phyloP scores from a whole-genome alignment of 2,329 filamentous ascomycete species.

The Alternaria ethzedia region DNA sequence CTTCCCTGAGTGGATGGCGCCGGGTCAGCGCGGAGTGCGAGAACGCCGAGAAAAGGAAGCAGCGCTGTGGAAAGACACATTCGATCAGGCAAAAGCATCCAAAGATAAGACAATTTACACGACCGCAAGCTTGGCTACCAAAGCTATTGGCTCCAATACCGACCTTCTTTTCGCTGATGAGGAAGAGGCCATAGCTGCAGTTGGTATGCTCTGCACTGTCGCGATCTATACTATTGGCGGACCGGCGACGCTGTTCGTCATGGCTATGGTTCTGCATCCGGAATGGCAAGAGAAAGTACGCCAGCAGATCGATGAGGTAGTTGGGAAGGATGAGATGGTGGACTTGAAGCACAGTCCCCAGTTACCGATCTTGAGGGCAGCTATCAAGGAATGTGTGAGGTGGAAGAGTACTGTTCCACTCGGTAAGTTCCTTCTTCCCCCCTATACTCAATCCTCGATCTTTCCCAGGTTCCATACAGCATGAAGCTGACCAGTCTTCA shows the following conservation, averaged over 20 bases:
- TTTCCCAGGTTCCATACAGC: not conserved
- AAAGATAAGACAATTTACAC: not conserved
- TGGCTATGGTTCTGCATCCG: not conserved
- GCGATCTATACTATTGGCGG: not conserved
- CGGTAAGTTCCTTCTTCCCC: not conserved
- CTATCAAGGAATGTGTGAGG: not conserved
- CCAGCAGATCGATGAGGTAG: not conserved
- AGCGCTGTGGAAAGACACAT: not conserved
- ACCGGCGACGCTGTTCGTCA: not conserved
- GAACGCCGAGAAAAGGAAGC: not conserved
- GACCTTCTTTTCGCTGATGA: not conserved
- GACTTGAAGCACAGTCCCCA: not conserved
- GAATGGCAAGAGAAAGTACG: not conserved
- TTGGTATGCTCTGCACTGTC: not conserved
- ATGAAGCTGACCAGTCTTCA: not conserved
- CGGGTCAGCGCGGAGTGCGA: not conserved
- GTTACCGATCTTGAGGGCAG: not conserved
- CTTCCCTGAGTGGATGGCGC: not conserved
- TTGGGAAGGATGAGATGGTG: not conserved
- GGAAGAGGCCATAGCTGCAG: not conserved
- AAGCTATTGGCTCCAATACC: not conserved
- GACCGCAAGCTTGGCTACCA: not conserved
- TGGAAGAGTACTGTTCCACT: not conserved
- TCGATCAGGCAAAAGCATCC: not conserved
- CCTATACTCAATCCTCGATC: fast-evolving